Base-by-base conservation (phyloP, 352 stramenopile genomes). In the Phytophthora meadii region DNA sequence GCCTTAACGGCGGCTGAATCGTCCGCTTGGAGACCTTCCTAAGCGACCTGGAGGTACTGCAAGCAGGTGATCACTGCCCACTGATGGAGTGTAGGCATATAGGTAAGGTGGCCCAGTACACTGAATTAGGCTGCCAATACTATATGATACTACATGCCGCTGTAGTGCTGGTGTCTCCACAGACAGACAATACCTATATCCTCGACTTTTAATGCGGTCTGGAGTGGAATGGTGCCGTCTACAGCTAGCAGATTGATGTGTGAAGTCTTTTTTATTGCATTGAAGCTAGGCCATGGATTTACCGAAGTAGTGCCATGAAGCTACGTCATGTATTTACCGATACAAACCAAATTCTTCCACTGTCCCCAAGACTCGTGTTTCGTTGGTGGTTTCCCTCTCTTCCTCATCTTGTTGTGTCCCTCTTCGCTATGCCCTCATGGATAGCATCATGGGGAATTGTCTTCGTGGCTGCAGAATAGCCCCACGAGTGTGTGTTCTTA, bases 151-250 rank as follows among this genome's bases (percentile, higher is more conserved):
- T 3, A 63, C 41, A 34, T 19, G n/a, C 42, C 42, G 3, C 60
- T 37, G 36, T 55, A 47, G 84, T 94, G 30, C 65, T 89, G 24
- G 69, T 94, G 54, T 84, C 86, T 19, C 84, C 84, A n/a, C 68
- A 74, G n/a, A 92, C 82, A 2, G 76, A 89, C 41, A 88, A 80
- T 55, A 81, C 73, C 28, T 93, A 89, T 59, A 79, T 94, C 14
- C 24, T 93, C 42, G 77, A 94, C 50, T 74, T 32, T 57, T 94
- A 32, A 68, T 79, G 54, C 82, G 65, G 3, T 76, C 82, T 12
- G 82, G 76, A 37, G 83, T 94, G 22, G 84, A 92, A 30, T 93
- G 93, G 57, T 60, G 6, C 74, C 82, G 19, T 82, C 87, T 0
- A 55, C 75, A 9, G 72, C 74, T 8, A 80, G 80, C 17, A 64